Evolutionary conservation across 441 rosid genomes (phyloP), one percentile per base, ranked within the genome.

Genomic region (Corymbia calophylla): DNA sequence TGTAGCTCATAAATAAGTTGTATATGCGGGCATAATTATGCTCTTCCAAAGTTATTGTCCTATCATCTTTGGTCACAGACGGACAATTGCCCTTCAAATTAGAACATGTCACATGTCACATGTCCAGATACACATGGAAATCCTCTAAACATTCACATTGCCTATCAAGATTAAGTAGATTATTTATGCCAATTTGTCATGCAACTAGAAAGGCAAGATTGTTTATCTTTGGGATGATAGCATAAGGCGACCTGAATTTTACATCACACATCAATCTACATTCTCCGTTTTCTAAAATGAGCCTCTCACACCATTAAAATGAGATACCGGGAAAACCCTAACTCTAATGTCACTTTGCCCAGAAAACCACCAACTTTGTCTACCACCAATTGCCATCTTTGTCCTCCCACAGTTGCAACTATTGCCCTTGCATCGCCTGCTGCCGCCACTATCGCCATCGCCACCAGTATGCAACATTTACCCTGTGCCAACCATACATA

Each of bases 271-370:
- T 29, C 25, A 13, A 23, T 9, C 29, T 56, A 9, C 6, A 56
- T 56, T 23, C 29, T 5, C 6, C 62, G 0, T 56, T 56, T 58
- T 58, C 64, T 58, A 58, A 3, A 0, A 58, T 25, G 64, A 58
- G 64, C 64, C n/a, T 58, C n/a, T 58, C 64, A 58, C 64, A 25
- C n/a, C 25, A 51, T 51, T 51, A 10, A 58, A 58, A 25, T 9
- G 25, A 9, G 0, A 58, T 58, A 5, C 0, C 14, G 1, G 3
- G 4, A 2, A 58, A 58, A 9, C 1, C 62, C 13, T 58, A 0
- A 58, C 62, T 58, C 29, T 23, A 25, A 27, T 23, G 29, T 58
- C 13, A 58, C 13, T 5, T 58, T 58, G 62, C 62, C 62, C 62
- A 23, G 14, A 58, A 58, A 2, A 23, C 7, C 62, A 58, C n/a